These are phyloP conservation scores for Irpex sp. DNA, from an alignment of 1,284 basidiomycete genomes.

Conservation along the genomic window DNA sequence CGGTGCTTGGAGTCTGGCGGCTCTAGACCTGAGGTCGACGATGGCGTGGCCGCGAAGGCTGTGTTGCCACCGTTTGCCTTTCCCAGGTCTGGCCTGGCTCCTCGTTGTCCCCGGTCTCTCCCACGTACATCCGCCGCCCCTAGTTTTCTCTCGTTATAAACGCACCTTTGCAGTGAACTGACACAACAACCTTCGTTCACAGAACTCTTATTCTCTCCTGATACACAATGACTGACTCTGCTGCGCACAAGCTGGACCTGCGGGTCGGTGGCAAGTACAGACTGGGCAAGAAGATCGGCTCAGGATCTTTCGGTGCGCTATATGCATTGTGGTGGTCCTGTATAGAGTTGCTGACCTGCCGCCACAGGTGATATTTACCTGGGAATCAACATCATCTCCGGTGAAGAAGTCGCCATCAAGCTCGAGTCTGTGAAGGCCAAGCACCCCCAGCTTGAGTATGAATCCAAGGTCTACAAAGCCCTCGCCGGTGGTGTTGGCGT, in stretches of 20 bases:
- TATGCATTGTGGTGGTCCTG: background rate
- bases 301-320: slow-evolving; percentile 87
- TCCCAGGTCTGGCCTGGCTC: background rate
- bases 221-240: slow-evolving; percentile 60
- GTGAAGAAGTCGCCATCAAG: slow-evolving; percentile 99
- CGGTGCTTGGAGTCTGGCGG: background rate
- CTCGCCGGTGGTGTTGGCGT: slow-evolving; percentile 98
- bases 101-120: slow-evolving; percentile 11
- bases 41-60: background rate
- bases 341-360: slow-evolving; percentile 1
- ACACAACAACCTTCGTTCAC: background rate
- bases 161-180: background rate
- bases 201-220: background rate
- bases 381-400: slow-evolving; percentile 99
- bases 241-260: slow-evolving; percentile 79
- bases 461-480: slow-evolving; percentile 96
- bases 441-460: slow-evolving; percentile 99
- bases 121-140: slow-evolving; percentile 14
- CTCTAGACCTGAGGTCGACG: background rate
- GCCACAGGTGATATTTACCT: slow-evolving; percentile 93
- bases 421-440: slow-evolving; percentile 99
- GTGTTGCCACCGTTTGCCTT: background rate
- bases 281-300: slow-evolving; percentile 99
- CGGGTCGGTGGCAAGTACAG: slow-evolving; percentile 98
- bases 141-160: slow-evolving; percentile 3